These are phyloP conservation scores for Globisporangium okanoganense DNA, from an alignment of 352 stramenopile species.

Conservation along the genomic window DNA sequence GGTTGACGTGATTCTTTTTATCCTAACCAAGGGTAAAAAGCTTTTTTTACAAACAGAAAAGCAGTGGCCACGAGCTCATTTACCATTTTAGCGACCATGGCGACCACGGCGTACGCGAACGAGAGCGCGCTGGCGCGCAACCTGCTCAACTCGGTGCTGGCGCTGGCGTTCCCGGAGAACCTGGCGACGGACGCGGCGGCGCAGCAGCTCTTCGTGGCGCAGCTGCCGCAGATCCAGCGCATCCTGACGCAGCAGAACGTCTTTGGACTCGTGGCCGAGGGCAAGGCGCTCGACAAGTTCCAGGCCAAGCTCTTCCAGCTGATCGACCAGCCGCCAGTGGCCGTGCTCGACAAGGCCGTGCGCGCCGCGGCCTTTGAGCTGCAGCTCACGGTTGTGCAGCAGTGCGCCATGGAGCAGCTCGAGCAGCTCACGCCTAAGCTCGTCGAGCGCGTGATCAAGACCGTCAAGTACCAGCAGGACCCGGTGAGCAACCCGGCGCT, in stretches of 20 bases:
- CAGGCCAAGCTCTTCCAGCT: conserved; percentile 56
- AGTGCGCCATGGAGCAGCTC: conserved; percentile 54
- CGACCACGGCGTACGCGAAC: conserved; percentile 16
- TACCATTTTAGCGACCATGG: too few species aligned
- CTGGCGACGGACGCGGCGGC: conserved; percentile 34
- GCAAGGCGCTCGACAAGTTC: conserved; percentile 78
- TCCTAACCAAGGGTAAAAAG: too few species aligned
- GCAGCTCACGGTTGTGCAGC: conserved; percentile 49
- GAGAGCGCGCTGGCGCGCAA: conserved; percentile 63
- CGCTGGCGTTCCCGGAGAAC: conserved; percentile 62
- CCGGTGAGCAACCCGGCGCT: conserved; percentile 20
- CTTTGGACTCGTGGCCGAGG: conserved; percentile 64
- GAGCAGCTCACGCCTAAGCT: conserved; percentile 53
- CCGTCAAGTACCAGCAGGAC: conserved; percentile 57
- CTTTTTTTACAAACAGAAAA: too few species aligned
- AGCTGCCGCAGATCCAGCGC: conserved; percentile 42
- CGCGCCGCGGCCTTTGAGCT: conserved; percentile 58
- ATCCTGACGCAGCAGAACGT: conserved; percentile 66
- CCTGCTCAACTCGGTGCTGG: conserved; percentile 72
- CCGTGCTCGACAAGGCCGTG: conserved; percentile 20
- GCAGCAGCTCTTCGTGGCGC: conserved; percentile 41
- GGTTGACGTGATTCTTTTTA: too few species aligned
- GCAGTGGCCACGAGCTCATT: too few species aligned
- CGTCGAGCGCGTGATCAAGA: conserved; percentile 61
- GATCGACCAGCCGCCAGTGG: conserved; percentile 37